A percentile compares a stretch with the other conserved stretches of the same genome.
Conservation (phyloP, 352 stramenopile genomes). For the Phytopythium oedochilum region DNA sequence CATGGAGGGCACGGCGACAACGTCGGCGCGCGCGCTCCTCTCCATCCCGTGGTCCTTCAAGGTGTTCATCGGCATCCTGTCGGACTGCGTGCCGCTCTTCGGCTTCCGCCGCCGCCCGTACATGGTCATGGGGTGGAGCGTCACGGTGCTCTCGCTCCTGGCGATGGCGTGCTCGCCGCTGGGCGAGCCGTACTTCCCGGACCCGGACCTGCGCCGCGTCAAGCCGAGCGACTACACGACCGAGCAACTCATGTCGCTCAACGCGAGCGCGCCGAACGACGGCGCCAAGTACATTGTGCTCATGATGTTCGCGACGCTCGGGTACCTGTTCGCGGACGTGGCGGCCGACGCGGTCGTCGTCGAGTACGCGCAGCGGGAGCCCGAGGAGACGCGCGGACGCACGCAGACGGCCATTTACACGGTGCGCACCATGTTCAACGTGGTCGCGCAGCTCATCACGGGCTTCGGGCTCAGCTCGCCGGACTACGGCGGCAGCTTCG, state of each 20-base stretch:
- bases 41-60: slow-evolving; percentile 52
- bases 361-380: slow-evolving; percentile 54
- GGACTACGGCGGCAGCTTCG: slow-evolving; percentile 40
- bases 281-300: slow-evolving; percentile 44
- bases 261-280: slow-evolving; percentile 24
- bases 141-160: slow-evolving; percentile 29
- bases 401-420: slow-evolving; percentile 52
- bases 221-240: slow-evolving; percentile 26
- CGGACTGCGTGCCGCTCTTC: slow-evolving; percentile 42
- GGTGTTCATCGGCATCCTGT: slow-evolving; percentile 48
- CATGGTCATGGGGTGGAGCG: slow-evolving; percentile 47
- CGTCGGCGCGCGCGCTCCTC: slow-evolving; percentile 33
- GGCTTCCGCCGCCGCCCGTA: slow-evolving; percentile 46
- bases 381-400: slow-evolving; percentile 36
- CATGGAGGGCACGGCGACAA: slow-evolving; percentile 36
- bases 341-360: slow-evolving; percentile 50
- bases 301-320: slow-evolving; percentile 44
- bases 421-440: slow-evolving; percentile 34
- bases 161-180: slow-evolving; percentile 28
- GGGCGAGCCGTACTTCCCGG: slow-evolving; percentile 32
- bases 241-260: slow-evolving; percentile 26
- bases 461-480: slow-evolving; percentile 36
- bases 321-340: slow-evolving; percentile 53
- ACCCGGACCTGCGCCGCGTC: slow-evolving; percentile 21
- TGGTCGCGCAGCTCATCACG: slow-evolving; percentile 28